Evolutionary conservation across 139 green algal species (phyloP).

Genomic region (Tetratostichococcus sp.): DNA sequence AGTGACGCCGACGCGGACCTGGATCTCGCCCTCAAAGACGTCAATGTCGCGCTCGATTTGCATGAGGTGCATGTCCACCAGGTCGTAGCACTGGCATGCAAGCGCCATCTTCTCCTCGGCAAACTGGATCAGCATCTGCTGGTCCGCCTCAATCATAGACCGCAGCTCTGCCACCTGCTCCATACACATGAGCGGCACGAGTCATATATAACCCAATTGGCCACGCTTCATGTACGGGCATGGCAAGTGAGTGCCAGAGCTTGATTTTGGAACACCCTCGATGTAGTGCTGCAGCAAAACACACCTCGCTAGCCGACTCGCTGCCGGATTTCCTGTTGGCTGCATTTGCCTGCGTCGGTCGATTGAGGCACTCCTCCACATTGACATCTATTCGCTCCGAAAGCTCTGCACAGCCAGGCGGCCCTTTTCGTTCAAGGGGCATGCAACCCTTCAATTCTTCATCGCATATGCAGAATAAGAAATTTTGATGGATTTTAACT

Average conservation of each 20-base stretch:
- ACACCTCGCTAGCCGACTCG: not conserved
- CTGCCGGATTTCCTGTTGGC: not conserved
- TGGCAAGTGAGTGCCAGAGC: too few relatives aligned
- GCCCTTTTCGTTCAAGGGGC: too few relatives aligned
- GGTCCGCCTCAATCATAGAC: conserved; percentile 42
- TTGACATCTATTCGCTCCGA: conserved; percentile 12
- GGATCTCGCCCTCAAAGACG: conserved; percentile 47
- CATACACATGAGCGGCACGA: too few relatives aligned
- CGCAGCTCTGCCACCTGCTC: conserved; percentile 33
- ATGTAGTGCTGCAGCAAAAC: too few relatives aligned
- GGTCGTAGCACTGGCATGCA: conserved; percentile 51
- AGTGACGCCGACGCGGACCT: not conserved
- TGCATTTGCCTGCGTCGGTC: not conserved
- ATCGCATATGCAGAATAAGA: too few relatives aligned
- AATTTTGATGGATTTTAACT: too few relatives aligned
- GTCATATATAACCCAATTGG: too few relatives aligned
- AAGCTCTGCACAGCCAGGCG: conserved; percentile 9
- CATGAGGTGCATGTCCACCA: conserved; percentile 59
- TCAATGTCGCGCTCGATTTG: conserved; percentile 58
- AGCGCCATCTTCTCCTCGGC: conserved; percentile 73
- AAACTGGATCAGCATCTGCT: conserved; percentile 69
- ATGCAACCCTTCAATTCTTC: too few relatives aligned
- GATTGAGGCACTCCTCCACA: conserved; percentile 16
- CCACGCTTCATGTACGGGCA: too few relatives aligned
- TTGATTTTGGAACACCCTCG: too few relatives aligned